Evolutionary conservation across 495 filamentous ascomycete genomes (phyloP), one percentile per base, ranked within the genome.

Genomic region (Cercophora sp.): DNA sequence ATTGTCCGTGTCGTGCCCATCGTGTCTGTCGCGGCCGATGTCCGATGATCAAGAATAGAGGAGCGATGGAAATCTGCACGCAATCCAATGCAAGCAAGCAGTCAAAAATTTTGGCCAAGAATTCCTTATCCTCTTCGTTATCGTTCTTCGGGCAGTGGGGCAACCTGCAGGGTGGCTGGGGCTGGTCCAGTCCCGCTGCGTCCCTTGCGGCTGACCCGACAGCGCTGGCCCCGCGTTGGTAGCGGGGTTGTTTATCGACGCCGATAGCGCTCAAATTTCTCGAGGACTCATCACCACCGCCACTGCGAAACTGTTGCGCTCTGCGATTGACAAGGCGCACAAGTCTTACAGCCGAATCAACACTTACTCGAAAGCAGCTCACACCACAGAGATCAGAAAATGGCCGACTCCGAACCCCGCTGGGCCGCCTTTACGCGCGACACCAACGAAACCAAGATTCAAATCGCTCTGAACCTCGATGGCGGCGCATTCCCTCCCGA

Each of bases 391-490:
- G 56, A 26, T 61, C 65, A 35, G 41, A 61, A 31, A 25, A 26
- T n/a, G n/a, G n/a, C n/a, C n/a, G n/a, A n/a, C n/a, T n/a, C n/a
- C 13, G 13, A 31, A 16, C 11, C 61, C 37, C 88, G 92, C 59
- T 89, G 83, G 57, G 83, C 87, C 16, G 79, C 84, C 51, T 70
- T 96, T 60, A 80, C 84, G 36, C 89, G 93, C 65, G 80, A 85
- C 70, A 98, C 93, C 58, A 96, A 96, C 72, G 93, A 98, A 73
- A 98, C 93, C 64, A 94, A 94, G 68, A 93, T 98, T 70, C 80
- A 88, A 62, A 75, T 98, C 40, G 85, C 87, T n/a, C 78, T 98
- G 51, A 91, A 87, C 68, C 78, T 98, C 42, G 93, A 98, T 66
- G 93, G 93, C 62, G 93, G 93, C 48, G 76, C 73, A 4, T 84